Percentiles rank a stretch among this genome's conserved stretches.
Conservation (phyloP, 106 monocot species). For the Dendrobium chrysotoxum region DNA sequence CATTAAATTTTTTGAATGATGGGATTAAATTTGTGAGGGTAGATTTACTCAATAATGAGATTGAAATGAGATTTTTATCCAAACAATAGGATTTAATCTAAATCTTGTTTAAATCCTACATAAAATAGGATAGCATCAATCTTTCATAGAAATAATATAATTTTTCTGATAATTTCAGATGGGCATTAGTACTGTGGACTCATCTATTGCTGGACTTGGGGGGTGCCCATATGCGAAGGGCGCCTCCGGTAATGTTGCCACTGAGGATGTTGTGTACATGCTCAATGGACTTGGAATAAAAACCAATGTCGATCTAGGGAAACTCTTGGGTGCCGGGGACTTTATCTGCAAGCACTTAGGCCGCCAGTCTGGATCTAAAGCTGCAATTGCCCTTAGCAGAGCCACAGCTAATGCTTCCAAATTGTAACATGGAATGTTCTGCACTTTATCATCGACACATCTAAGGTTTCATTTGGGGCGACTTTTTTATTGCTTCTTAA, state of each 20-base stretch:
- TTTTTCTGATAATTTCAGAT: constrained; percentile 2
- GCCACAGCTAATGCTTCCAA: constrained; percentile 3
- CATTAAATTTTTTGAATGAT: no score
- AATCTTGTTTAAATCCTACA: no score
- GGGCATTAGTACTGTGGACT: constrained; percentile 8
- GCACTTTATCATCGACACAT: no score
- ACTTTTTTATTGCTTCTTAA: no score
- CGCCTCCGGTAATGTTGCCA: constrained; percentile 6
- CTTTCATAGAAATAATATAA: not conserved
- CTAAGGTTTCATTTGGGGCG: no score
- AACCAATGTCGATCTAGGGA: constrained; percentile 1
- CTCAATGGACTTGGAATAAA: constrained; percentile 9
- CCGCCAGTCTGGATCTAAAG: constrained; percentile 9
- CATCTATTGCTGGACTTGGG: constrained; percentile 7
- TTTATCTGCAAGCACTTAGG: constrained; percentile 12
- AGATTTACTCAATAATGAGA: no score
- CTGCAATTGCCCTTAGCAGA: constrained; percentile 2
- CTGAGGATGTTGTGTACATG: constrained; percentile 11
- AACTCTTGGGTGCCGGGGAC: constrained; percentile 6
- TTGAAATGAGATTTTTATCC: no score
- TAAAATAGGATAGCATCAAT: not conserved
- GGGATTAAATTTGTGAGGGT: no score
- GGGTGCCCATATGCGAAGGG: constrained; percentile 12
- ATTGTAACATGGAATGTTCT: not conserved
- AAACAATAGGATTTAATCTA: no score